A percentile compares a stretch with the other conserved stretches of the same genome.
These are phyloP conservation scores for Tetrastigma voinierianum DNA, from an alignment of 164 flowering plant genomes.

Conservation along the genomic window DNA sequence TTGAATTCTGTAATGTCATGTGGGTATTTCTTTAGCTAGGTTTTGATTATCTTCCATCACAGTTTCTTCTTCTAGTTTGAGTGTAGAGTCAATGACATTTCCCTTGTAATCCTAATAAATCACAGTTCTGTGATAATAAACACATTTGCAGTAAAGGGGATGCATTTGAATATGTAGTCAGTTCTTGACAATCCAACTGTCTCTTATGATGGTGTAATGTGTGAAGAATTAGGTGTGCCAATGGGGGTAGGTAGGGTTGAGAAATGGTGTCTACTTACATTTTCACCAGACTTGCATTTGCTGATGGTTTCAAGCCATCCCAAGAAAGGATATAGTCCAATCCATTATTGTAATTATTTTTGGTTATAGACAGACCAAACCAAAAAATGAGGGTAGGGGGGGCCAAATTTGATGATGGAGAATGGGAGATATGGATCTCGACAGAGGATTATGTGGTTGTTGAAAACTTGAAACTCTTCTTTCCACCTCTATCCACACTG, in stretches of 20 bases:
- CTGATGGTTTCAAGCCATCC: no score
- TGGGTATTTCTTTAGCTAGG: conserved; percentile 3
- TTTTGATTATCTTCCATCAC: neutral
- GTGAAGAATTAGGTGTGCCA: no score
- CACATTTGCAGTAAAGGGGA: no score
- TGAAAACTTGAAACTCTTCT: conserved; percentile 17
- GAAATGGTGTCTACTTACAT: no score
- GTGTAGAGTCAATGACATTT: no score
- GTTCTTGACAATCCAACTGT: no score
- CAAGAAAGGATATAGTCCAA: conserved; percentile 10
- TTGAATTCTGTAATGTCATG: no score
- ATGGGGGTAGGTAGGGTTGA: conserved; percentile 3
- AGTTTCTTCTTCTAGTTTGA: neutral
- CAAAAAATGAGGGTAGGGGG: neutral
- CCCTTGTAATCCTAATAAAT: neutral
- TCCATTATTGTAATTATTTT: neutral
- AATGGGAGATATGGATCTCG: conserved; percentile 3
- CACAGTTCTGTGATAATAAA: neutral
- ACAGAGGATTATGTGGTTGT: conserved; percentile 24
- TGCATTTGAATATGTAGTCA: no score
- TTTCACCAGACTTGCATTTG: no score
- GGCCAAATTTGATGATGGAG: neutral
- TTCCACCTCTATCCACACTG: conserved; percentile 20
- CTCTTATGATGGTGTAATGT: no score
- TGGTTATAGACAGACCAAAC: neutral